Conservation (phyloP, 495 filamentous ascomycete species). For the Aspergillus asperescens region DNA sequence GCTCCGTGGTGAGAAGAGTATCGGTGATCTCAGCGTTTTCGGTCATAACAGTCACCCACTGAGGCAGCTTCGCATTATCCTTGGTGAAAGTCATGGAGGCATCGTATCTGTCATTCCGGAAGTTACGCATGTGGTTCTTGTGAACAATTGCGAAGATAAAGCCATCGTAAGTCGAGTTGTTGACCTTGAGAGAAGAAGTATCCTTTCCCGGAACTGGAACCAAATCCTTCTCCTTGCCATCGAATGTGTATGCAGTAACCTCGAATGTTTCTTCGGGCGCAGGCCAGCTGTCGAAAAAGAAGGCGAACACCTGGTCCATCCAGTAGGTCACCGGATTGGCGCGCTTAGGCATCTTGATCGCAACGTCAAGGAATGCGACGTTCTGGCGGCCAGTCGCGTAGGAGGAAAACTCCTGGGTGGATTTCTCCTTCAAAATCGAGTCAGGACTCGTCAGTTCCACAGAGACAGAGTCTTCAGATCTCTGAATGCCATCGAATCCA, state of each 20-base stretch:
- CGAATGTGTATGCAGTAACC: conserved; percentile 76
- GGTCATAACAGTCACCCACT: conserved; percentile 90
- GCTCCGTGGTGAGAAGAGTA: conserved; percentile 71
- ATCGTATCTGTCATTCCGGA: conserved; percentile 91
- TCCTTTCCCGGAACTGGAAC: conserved; percentile 57
- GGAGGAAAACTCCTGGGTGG: conserved; percentile 72
- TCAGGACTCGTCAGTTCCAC: conserved; percentile 48
- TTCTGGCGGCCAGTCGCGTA: conserved; percentile 96
- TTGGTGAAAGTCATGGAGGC: conserved; percentile 86
- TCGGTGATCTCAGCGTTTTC: conserved; percentile 97
- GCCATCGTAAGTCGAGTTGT: conserved; percentile 75
- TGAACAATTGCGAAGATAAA: conserved; percentile 96
- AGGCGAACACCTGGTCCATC: conserved; percentile 60
- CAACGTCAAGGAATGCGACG: conserved; percentile 81
- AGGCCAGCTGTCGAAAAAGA: conserved; percentile 73
- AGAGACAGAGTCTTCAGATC: conserved; percentile 29
- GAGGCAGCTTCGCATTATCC: conserved; percentile 84
- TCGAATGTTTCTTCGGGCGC: conserved; percentile 65
- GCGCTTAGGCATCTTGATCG: conserved; percentile 76
- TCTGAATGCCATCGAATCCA: conserved; percentile 57
- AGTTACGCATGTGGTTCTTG: conserved; percentile 85
- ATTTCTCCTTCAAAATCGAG: conserved; percentile 71
- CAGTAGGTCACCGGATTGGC: conserved; percentile 78
- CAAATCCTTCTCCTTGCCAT: conserved; percentile 77
- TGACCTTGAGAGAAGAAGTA: conserved; percentile 43